phyloP scores from a whole-genome alignment of 2,329 filamentous ascomycete species.

The Malbranchea cinnamomea region DNA sequence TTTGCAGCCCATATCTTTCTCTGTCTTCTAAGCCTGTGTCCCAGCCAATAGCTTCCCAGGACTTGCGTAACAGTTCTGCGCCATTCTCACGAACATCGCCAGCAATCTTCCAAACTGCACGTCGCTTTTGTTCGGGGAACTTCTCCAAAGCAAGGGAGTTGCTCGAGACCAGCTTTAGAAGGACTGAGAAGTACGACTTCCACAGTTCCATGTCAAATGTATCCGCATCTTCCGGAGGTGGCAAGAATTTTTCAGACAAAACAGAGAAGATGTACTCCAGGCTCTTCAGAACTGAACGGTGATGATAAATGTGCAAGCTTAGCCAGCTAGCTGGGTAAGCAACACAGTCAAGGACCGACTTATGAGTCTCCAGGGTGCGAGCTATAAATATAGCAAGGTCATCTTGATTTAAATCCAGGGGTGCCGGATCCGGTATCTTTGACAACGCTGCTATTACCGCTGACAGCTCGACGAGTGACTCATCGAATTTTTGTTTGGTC shows the following conservation, averaged over 20 bases:
- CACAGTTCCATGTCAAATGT: slow-evolving; percentile 85
- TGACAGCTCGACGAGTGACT: slow-evolving; percentile 75
- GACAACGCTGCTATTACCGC: slow-evolving; percentile 73
- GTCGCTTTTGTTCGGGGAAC: slow-evolving; percentile 88
- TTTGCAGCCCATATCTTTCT: slow-evolving; percentile 59
- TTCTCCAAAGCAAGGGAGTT: slow-evolving; percentile 82
- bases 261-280: slow-evolving; percentile 70
- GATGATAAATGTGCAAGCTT: slow-evolving; percentile 83
- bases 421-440: slow-evolving; percentile 56
- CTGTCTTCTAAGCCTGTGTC: slow-evolving; percentile 71
- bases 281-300: slow-evolving; percentile 75
- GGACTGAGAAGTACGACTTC: slow-evolving; percentile 80
- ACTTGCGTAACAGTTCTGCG: slow-evolving; percentile 66
- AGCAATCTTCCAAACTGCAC: slow-evolving; percentile 97
- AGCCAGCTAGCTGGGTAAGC: slow-evolving; percentile 85
- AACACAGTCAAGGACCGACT: slow-evolving; percentile 76
- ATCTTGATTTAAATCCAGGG: slow-evolving; percentile 61
- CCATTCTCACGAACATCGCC: slow-evolving; percentile 89
- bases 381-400: slow-evolving; percentile 63
- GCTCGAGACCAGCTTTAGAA: slow-evolving; percentile 80
- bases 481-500: slow-evolving; percentile 54
- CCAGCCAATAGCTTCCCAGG: slow-evolving; percentile 96
- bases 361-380: slow-evolving; percentile 67
- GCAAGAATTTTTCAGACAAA: slow-evolving; percentile 69
- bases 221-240: slow-evolving; percentile 80